Conservation (phyloP, 768 basidiomycete species). For the Auriscalpium microsporum region DNA sequence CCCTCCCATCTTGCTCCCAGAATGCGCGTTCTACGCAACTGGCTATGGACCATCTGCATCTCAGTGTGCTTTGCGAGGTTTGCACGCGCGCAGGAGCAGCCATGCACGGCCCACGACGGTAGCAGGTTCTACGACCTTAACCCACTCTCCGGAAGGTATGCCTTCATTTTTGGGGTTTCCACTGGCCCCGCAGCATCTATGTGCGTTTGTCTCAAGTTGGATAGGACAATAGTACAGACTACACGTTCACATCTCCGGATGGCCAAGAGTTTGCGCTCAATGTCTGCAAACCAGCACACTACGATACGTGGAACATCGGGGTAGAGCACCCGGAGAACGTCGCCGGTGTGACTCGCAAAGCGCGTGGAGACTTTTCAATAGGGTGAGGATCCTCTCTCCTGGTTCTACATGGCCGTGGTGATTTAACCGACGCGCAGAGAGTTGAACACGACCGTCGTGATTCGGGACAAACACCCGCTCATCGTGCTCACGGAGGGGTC, state of each 20-base stretch:
- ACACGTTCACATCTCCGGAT: constrained; percentile 40
- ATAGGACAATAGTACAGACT: constrained; percentile 47
- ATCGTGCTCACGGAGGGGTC: constrained; percentile 58
- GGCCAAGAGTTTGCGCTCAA: constrained; percentile 49
- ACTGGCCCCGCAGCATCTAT: constrained; percentile 1
- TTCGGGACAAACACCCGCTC: constrained; percentile 45
- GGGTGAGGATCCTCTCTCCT: constrained; percentile 37
- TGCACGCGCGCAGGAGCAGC: constrained; percentile 34
- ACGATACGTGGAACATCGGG: constrained; percentile 52
- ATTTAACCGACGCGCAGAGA: constrained; percentile 27
- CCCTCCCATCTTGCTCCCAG: neutral
- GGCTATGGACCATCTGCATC: neutral
- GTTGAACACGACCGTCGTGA: constrained; percentile 54
- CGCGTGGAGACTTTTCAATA: constrained; percentile 61
- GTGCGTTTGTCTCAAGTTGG: constrained; percentile 4
- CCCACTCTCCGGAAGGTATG: constrained; percentile 50
- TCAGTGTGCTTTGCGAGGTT: constrained; percentile 1
- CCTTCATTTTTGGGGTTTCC: neutral
- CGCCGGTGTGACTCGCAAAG: constrained; percentile 52
- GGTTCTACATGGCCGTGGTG: neutral
- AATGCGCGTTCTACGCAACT: neutral
- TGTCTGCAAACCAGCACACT: constrained; percentile 48
- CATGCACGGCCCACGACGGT: constrained; percentile 51
- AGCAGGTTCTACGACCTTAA: constrained; percentile 63
- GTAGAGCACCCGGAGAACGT: constrained; percentile 45